Evolutionary conservation across 1,284 basidiomycete genomes (phyloP).

Genomic region (Phaffia rhodozyma): DNA sequence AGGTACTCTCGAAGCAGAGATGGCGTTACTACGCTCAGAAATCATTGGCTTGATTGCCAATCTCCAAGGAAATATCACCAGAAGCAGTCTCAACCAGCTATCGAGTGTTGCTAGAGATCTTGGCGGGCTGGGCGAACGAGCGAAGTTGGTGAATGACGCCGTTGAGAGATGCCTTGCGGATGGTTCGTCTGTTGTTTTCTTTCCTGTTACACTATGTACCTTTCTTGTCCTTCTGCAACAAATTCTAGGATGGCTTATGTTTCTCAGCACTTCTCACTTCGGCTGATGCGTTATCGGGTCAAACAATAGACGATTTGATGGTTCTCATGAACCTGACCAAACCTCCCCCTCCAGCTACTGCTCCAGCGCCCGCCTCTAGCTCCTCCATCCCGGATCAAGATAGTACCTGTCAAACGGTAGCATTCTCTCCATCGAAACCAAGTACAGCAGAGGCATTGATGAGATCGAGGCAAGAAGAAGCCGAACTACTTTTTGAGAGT

Average conservation of each 20-base stretch:
- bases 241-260: too few relatives aligned
- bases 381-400: neutral
- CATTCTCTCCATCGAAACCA: too few relatives aligned
- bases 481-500: slow-evolving; percentile 11
- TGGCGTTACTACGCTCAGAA: slow-evolving; percentile 8
- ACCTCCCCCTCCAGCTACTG: neutral
- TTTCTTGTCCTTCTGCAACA: neutral
- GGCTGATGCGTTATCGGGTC: neutral
- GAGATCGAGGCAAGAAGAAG: too few relatives aligned
- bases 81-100: slow-evolving; percentile 10
- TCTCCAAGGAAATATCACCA: slow-evolving; percentile 8
- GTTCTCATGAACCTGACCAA: slow-evolving; percentile 3
- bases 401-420: too few relatives aligned
- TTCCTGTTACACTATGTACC: too few relatives aligned
- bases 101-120: slow-evolving; percentile 8
- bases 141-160: slow-evolving; percentile 16
- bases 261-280: neutral
- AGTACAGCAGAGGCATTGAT: too few relatives aligned
- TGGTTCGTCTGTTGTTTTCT: neutral
- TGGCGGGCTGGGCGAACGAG: slow-evolving; percentile 12
- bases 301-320: slow-evolving; percentile 9
- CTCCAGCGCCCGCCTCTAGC: too few relatives aligned
- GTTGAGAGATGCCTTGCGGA: slow-evolving; percentile 16
- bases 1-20: slow-evolving; percentile 17
- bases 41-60: neutral